Base-by-base conservation (phyloP, 2,329 filamentous ascomycete species). In the Annulohypoxylon truncatum region DNA sequence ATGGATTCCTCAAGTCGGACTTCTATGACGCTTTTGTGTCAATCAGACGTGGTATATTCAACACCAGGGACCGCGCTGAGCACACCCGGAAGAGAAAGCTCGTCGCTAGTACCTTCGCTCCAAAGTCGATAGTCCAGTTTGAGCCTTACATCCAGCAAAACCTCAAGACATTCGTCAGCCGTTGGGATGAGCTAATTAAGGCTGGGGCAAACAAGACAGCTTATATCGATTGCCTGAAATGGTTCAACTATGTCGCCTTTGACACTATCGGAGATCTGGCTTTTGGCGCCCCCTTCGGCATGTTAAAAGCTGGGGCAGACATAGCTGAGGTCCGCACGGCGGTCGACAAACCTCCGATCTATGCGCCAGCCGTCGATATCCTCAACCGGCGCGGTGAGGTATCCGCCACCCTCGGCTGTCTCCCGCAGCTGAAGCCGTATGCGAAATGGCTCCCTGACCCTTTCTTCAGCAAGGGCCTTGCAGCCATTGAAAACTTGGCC, bases 1-100 rank as follows among this genome's bases (percentile, higher is more conserved):
- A 92, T 74, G 91, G 90, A 0, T 92, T 92, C 72, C 75, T 92
- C 63, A 93, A 93, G 77, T 82, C 89, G 85, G 90, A 95, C 2
- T 97, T 94, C 80, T 97, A 97, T 73, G 93, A 97, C 74, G 92
- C 92, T 52, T 97, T 97, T 73, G 93, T 97, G 58, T 94, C 92
- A 10, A 96, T 97, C 74, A 87, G 87, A 53, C 88, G 92, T 10
- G 93, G 93, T 18, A 84, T 97, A 10, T 97, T 97, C 87, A 97
- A 96, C 79, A 97, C 94, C 0, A 86, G 94, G 29, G 89, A 94
- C 79, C 87, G 94, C 51, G 83, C 83, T 0, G 92, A 97, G 75
- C 94, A 97, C 78, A 90, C 90, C 0, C 89, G 94, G 68, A 97
- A 97, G 85, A 88, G 94, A 74, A 97, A 97, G 85, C 90, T 92